phyloP scores from a whole-genome alignment of 2,329 filamentous ascomycete species.

The Ophiostoma pallidulum region DNA sequence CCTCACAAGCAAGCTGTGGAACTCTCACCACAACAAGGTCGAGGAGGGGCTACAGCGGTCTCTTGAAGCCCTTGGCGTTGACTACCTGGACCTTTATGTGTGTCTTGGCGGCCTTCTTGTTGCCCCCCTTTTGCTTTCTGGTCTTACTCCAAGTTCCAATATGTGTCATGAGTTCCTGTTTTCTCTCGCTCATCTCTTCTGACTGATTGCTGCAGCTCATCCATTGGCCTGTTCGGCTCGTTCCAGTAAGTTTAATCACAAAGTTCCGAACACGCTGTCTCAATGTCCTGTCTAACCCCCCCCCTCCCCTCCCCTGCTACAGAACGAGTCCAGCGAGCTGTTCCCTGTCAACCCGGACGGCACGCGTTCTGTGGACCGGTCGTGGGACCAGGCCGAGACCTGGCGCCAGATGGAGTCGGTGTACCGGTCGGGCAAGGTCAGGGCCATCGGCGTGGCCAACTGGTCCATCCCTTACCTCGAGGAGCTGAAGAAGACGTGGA shows the following conservation, averaged over 20 bases:
- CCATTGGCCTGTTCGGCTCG: slow-evolving; percentile 33
- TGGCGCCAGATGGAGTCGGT: slow-evolving; percentile 54
- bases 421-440: slow-evolving; percentile 42
- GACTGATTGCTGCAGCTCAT: too few species aligned
- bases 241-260: too few species aligned
- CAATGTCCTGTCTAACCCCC: too few species aligned
- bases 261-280: too few species aligned
- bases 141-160: too few species aligned
- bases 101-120: too few species aligned
- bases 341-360: slow-evolving; percentile 10
- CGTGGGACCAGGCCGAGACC: slow-evolving; percentile 27
- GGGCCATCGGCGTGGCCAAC: slow-evolving; percentile 51
- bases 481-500: slow-evolving; percentile 37
- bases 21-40: slow-evolving; percentile 45
- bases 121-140: too few species aligned
- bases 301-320: too few species aligned
- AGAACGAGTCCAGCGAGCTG: slow-evolving; percentile 7
- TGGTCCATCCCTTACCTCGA: slow-evolving; percentile 45
- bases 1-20: slow-evolving; percentile 54
- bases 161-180: too few species aligned
- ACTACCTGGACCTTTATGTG: slow-evolving; percentile 40
- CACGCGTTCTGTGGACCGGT: slow-evolving; percentile 5
- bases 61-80: slow-evolving; percentile 32
- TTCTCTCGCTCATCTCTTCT: too few species aligned
- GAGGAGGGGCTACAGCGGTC: slow-evolving; percentile 34